These are phyloP conservation scores for Apophysomyces ossiformis DNA, from an alignment of 371 early-diverging fungal genomes.

Conservation along the genomic window DNA sequence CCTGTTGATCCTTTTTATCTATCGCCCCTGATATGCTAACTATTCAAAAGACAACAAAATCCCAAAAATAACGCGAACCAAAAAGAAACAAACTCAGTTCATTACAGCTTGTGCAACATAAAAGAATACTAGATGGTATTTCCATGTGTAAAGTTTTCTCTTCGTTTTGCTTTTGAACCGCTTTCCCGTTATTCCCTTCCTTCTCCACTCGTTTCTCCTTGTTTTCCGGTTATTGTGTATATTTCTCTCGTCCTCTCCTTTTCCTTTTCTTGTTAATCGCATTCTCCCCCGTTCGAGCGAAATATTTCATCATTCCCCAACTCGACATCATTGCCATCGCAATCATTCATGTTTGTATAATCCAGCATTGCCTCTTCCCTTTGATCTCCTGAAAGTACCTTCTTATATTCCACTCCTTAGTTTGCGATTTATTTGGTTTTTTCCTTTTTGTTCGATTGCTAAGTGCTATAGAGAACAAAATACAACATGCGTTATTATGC, in stretches of 20 bases:
- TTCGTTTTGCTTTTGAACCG: not conserved
- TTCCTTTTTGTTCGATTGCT: conserved; percentile 4
- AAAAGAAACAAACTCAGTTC: conserved; percentile 1
- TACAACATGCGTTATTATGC: conserved; percentile 6
- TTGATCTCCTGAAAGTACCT: conserved; percentile 11
- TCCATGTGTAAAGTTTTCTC: conserved; percentile 4
- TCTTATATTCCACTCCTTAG: conserved; percentile 12
- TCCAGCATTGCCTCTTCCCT: not conserved
- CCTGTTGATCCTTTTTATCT: no score
- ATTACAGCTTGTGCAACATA: conserved; percentile 7
- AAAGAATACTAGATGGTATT: not conserved
- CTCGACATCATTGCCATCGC: not conserved
- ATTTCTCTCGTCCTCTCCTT: conserved; percentile 8
- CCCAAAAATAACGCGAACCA: not conserved
- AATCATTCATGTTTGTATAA: conserved; percentile 2
- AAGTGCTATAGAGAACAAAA: not conserved
- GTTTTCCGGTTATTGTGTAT: conserved; percentile 1
- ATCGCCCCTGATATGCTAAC: not conserved
- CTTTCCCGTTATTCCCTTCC: not conserved
- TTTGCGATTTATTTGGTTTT: not conserved
- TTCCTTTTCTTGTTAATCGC: conserved; percentile 8
- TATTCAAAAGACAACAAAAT: not conserved
- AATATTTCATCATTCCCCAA: not conserved
- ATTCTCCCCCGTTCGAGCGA: not conserved
- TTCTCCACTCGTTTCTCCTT: conserved; percentile 14